phyloP scores from a whole-genome alignment of 2,329 filamentous ascomycete genomes.

The Dothiorella sarmentorum region DNA sequence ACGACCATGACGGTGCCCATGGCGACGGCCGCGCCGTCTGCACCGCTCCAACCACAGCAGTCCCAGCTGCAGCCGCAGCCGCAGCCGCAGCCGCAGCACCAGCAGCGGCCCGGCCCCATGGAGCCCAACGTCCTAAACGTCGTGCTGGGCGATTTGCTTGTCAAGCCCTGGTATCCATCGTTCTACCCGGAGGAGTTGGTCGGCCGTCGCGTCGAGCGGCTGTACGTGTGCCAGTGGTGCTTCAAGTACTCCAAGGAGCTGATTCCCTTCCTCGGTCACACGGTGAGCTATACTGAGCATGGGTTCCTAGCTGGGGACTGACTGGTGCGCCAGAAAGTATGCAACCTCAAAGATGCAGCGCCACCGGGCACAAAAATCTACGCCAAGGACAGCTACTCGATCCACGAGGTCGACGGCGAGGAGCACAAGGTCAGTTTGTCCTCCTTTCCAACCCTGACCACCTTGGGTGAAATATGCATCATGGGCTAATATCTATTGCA shows the following conservation, averaged over 20 bases:
- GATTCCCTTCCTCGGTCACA: conserved; percentile 47
- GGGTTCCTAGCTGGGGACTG: neutral
- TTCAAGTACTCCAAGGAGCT: conserved; percentile 79
- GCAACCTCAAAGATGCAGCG: conserved; percentile 37
- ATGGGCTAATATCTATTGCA: conserved; percentile 20
- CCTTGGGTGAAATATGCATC: neutral
- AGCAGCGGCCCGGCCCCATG: conserved; percentile 20
- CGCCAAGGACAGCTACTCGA: conserved; percentile 72
- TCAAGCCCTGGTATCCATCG: conserved; percentile 89
- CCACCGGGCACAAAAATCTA: conserved; percentile 75
- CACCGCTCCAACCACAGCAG: neutral
- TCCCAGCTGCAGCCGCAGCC: neutral
- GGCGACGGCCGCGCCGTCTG: neutral
- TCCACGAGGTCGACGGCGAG: conserved; percentile 92
- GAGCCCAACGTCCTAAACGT: conserved; percentile 84
- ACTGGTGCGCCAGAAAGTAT: conserved; percentile 38
- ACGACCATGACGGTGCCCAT: neutral
- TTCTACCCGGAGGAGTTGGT: conserved; percentile 72
- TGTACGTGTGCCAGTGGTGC: conserved; percentile 89
- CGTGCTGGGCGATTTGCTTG: conserved; percentile 76
- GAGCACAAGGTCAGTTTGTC: conserved; percentile 56
- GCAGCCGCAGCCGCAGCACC: neutral
- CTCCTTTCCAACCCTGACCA: neutral
- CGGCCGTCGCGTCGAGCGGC: conserved; percentile 43
- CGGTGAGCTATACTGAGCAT: conserved; percentile 30